A percentile compares a stretch with the other conserved stretches of the same genome.
Evolutionary conservation across 768 basidiomycete genomes (phyloP).

Genomic region (Gyrodon lividus): DNA sequence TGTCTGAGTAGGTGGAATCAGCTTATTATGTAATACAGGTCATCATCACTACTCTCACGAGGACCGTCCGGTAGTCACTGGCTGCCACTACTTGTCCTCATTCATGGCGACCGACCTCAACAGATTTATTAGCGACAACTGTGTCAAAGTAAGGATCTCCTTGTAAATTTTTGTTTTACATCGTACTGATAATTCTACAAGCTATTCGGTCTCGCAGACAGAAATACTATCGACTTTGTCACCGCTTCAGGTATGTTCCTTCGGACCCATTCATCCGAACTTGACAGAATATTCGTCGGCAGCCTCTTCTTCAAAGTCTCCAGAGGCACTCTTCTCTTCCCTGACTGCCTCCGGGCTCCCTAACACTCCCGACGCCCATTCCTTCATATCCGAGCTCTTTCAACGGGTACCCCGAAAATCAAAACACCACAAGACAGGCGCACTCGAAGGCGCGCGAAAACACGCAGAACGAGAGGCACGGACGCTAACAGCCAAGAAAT

Average conservation of each 20-base stretch:
- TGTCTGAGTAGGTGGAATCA: too few relatives aligned
- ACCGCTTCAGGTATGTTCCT: constrained; percentile 69
- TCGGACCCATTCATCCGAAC: neutral
- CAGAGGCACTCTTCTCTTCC: constrained; percentile 73
- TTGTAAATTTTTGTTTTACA: neutral
- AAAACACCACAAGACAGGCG: constrained; percentile 54
- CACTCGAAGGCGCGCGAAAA: constrained; percentile 46
- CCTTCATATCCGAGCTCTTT: constrained; percentile 78
- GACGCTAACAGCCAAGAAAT: constrained; percentile 67
- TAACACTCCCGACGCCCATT: constrained; percentile 73
- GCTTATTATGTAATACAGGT: too few relatives aligned
- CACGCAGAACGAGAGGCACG: constrained; percentile 78
- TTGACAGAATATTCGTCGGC: constrained; percentile 6
- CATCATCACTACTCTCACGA: too few relatives aligned
- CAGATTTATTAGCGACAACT: constrained; percentile 77
- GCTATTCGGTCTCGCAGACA: constrained; percentile 85
- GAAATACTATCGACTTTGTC: constrained; percentile 83
- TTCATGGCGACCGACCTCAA: constrained; percentile 64
- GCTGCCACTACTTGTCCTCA: too few relatives aligned
- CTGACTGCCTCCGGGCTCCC: constrained; percentile 80
- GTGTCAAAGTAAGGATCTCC: constrained; percentile 52
- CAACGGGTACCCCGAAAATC: constrained; percentile 73
- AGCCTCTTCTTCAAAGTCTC: constrained; percentile 81
- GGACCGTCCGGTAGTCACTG: too few relatives aligned
- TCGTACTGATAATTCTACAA: constrained; percentile 28